A percentile compares a stretch with the other conserved stretches of the same genome.
Conservation (phyloP, 768 basidiomycete species). For the Auricularia sp. region DNA sequence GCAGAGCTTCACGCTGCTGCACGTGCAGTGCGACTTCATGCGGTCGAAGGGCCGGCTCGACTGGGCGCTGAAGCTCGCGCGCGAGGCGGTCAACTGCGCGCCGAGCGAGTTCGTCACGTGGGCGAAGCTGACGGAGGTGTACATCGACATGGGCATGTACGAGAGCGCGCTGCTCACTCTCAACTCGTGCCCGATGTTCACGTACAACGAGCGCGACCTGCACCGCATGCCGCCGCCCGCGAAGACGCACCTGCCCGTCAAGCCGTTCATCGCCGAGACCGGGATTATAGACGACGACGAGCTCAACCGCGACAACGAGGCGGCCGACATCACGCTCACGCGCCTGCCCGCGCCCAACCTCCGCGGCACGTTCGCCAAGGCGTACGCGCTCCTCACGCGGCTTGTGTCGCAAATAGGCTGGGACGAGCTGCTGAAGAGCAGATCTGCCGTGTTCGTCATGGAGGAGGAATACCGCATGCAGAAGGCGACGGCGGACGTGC, state of each 20-base stretch:
- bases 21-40: conserved; percentile 90
- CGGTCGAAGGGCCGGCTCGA: conserved; percentile 73
- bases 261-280: conserved; percentile 69
- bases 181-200: conserved; percentile 99
- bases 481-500: conserved; percentile 70
- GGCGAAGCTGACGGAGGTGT: conserved; percentile 94
- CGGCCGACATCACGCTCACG: conserved; percentile 88
- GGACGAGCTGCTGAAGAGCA: conserved; percentile 94
- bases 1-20: conserved; percentile 88
- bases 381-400: conserved; percentile 81
- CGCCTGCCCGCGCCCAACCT: conserved; percentile 93
- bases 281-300: conserved; percentile 78
- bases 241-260: conserved; percentile 78
- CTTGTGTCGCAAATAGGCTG: conserved; percentile 94
- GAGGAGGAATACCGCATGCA: conserved; percentile 99
- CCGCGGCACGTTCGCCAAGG: conserved; percentile 91
- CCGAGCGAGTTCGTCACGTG: conserved; percentile 98
- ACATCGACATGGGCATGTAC: conserved; percentile 81
- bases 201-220: conserved; percentile 90
- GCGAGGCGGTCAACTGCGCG: conserved; percentile 94
- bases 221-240: conserved; percentile 77
- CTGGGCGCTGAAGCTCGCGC: conserved; percentile 87
- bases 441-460: conserved; percentile 97
- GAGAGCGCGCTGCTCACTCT: conserved; percentile 87
- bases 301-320: conserved; percentile 7